Evolutionary conservation across 106 monocot genomes (phyloP), one percentile per base, ranked within the genome.

Genomic region (Apostasia ramifera): DNA sequence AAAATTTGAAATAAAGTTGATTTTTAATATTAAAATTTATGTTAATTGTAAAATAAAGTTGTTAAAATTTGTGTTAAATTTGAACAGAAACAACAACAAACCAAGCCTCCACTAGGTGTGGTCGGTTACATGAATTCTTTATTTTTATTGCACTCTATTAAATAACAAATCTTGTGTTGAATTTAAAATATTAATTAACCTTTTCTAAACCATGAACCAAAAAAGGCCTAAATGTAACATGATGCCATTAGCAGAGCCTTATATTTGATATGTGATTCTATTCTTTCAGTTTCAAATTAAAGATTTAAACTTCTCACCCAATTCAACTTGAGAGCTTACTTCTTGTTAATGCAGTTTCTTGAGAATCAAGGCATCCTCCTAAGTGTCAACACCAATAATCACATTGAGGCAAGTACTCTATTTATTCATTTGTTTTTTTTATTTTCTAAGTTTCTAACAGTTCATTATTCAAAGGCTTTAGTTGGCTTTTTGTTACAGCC

Each of bases 321-420:
- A 40, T 53, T 5, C 53, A 9, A 53, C 53, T 53, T 2, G 43
- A 8, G 8, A 55, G 10, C 45, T 2, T 69, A 44, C 13, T 56
- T 56, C 44, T 52, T 52, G 44, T 56, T 43, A 55, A 57, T 78
- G 67, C 79, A 83, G 83, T 83, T 83, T 76, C 11, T 83, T 63
- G 75, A 79, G 71, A 75, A 75, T 57, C 71, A 69, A 71, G 79
- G 83, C 47, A 68, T 75, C 48, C 78, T 83, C 66, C 41, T 83
- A 47, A 83, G 69, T 48, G 68, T 83, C 6, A 83, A 59, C 45
- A 64, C 44, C n/a, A 59, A 71, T 14, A 72, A 83, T 39, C 66
- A 83, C 49, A 79, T 83, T 63, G 79, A 83, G 83, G 83, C 50
- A 58, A 66, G 78, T 72, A 40, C 15, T 66, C 46, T 38, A 55